Evolutionary conservation across 352 stramenopile genomes (phyloP).

Genomic region (Phytophthora vignae): DNA sequence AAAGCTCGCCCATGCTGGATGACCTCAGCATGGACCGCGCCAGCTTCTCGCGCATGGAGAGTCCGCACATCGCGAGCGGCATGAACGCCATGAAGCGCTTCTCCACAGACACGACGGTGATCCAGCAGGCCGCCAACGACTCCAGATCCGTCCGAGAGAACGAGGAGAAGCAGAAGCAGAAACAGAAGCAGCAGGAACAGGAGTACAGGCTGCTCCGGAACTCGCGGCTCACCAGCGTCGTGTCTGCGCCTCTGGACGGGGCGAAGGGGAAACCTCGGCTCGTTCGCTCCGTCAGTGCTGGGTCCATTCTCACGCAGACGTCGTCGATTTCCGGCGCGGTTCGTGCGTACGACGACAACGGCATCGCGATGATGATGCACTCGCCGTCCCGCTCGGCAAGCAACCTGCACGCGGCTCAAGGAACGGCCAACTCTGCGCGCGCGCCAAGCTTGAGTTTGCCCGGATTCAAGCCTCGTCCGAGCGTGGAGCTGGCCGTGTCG

Average conservation of each 20-base stretch:
- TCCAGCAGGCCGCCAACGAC: conserved; percentile 68
- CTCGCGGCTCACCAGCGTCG: conserved; percentile 53
- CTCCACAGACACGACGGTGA: conserved; percentile 69
- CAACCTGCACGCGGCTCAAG: conserved; percentile 13
- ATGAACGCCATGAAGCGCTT: conserved; percentile 73
- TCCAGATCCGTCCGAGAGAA: conserved; percentile 49
- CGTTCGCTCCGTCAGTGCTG: conserved; percentile 72
- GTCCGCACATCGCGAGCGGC: conserved; percentile 28
- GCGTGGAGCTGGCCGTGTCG: conserved; percentile 79
- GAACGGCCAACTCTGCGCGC: conserved; percentile 35
- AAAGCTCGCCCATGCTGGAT: conserved; percentile 51
- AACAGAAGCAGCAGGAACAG: conserved; percentile 26
- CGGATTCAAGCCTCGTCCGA: conserved; percentile 65
- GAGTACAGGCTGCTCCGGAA: conserved; percentile 40
- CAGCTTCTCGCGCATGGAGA: conserved; percentile 48
- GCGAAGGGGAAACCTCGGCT: conserved; percentile 41
- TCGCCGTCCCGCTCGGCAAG: conserved; percentile 33
- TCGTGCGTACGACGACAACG: conserved; percentile 60
- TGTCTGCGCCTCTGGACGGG: conserved; percentile 33
- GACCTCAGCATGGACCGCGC: conserved; percentile 42
- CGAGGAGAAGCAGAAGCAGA: conserved; percentile 49
- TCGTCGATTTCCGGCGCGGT: conserved; percentile 20
- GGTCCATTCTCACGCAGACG: conserved; percentile 64
- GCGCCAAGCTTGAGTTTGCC: conserved; percentile 74
- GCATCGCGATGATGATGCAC: conserved; percentile 36